These are phyloP conservation scores for Nicotiana tomentosiformis DNA, from an alignment of 257 asterid species.

Conservation along the genomic window DNA sequence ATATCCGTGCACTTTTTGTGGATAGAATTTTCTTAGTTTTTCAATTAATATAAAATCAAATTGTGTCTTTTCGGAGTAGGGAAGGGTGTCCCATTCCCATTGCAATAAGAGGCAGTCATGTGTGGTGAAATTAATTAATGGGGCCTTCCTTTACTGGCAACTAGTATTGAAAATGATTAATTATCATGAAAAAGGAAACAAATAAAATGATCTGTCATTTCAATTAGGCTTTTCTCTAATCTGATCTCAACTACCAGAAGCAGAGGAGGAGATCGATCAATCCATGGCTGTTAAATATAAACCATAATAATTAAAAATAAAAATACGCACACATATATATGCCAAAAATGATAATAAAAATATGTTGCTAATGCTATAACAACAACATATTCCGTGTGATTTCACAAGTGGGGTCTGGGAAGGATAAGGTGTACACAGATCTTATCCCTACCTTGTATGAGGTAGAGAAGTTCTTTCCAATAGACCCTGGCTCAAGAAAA, in stretches of 20 bases:
- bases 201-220: neutral
- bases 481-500: no score
- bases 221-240: neutral
- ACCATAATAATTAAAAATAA: no score
- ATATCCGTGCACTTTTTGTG: neutral
- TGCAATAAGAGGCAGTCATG: neutral
- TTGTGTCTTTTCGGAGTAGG: neutral
- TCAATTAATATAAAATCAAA: neutral
- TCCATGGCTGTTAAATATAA: neutral
- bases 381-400: no score
- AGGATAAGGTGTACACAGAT: no score
- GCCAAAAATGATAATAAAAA: no score
- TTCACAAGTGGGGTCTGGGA: no score
- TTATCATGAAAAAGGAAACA: neutral
- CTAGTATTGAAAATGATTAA: neutral
- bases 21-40: neutral
- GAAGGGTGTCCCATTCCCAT: neutral
- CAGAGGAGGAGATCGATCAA: neutral
- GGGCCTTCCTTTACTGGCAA: neutral
- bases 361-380: no score
- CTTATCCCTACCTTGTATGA: no score
- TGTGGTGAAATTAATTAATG: neutral
- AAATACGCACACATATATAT: no score
- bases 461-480: no score
- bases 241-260: neutral